A percentile compares a stretch with the other conserved stretches of the same genome.
phyloP scores from a whole-genome alignment of 371 early-diverging fungal genomes.

The Rhizopus sp. region DNA sequence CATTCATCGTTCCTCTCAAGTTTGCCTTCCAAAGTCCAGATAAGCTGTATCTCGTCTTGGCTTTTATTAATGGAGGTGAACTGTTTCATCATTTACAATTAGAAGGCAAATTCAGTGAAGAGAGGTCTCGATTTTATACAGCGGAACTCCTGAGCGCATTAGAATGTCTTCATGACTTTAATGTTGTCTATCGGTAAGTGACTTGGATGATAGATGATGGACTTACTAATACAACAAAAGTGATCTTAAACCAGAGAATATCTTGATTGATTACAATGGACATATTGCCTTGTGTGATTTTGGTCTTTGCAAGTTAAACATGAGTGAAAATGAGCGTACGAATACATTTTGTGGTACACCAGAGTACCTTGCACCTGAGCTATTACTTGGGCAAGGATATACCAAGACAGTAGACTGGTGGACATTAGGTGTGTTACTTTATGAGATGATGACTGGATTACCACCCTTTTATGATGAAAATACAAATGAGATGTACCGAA shows the following conservation, averaged over 20 bases:
- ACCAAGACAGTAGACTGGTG: conserved; percentile 96
- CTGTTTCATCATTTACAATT: conserved; percentile 88
- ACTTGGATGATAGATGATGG: neutral
- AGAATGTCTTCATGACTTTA: conserved; percentile 86
- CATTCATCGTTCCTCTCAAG: conserved; percentile 88
- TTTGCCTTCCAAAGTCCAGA: conserved; percentile 88
- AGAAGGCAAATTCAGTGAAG: conserved; percentile 74
- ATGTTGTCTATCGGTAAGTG: conserved; percentile 79
- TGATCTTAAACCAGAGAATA: conserved; percentile 96
- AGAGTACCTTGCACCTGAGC: conserved; percentile 98
- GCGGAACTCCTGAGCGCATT: conserved; percentile 80
- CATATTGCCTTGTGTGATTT: conserved; percentile 98
- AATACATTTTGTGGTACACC: conserved; percentile 99
- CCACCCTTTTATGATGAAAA: conserved; percentile 97
- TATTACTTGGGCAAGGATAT: conserved; percentile 91
- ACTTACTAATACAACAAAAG: conserved; percentile 25
- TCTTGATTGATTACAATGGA: conserved; percentile 93
- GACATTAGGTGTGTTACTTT: conserved; percentile 96
- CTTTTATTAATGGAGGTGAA: conserved; percentile 95
- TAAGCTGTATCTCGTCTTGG: conserved; percentile 88
- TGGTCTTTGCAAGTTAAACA: conserved; percentile 95
- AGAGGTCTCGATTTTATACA: conserved; percentile 70
- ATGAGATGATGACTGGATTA: conserved; percentile 94
- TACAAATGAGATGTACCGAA: conserved; percentile 94
- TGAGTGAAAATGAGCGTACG: conserved; percentile 92